Percentiles rank a stretch among this genome's conserved stretches.
phyloP scores from a whole-genome alignment of 1,139 yeast genomes.

The Candida sanyaensis region DNA sequence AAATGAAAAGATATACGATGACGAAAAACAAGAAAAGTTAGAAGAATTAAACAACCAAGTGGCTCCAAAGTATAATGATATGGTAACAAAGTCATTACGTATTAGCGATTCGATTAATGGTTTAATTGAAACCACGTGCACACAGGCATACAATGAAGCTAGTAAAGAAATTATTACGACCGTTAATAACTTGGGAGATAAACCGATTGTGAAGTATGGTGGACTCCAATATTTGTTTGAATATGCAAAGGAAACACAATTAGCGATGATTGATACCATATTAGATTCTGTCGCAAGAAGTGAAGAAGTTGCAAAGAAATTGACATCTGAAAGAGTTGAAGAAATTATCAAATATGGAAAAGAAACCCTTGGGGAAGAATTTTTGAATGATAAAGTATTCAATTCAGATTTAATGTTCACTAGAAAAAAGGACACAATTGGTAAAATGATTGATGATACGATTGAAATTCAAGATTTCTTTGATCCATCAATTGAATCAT shows the following conservation, averaged over 20 bases:
- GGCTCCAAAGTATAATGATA: slow-evolving; percentile 63
- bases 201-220: slow-evolving; percentile 54
- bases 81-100: slow-evolving; percentile 51
- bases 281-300: slow-evolving; percentile 62
- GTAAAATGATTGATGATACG: slow-evolving; percentile 58
- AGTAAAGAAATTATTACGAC: slow-evolving; percentile 54
- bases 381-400: slow-evolving; percentile 65
- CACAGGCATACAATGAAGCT: slow-evolving; percentile 62
- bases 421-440: slow-evolving; percentile 63
- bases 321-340: slow-evolving; percentile 61
- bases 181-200: slow-evolving; percentile 58
- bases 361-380: slow-evolving; percentile 56
- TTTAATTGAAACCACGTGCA: slow-evolving; percentile 61
- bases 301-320: slow-evolving; percentile 66
- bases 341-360: slow-evolving; percentile 68
- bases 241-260: slow-evolving; percentile 72
- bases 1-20: slow-evolving; percentile 57
- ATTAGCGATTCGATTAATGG: slow-evolving; percentile 62
- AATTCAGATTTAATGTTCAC: slow-evolving; percentile 84
- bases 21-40: slow-evolving; percentile 47
- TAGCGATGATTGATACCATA: slow-evolving; percentile 63
- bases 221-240: slow-evolving; percentile 69
- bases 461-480: slow-evolving; percentile 71
- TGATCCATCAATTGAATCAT: slow-evolving; percentile 70
- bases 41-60: slow-evolving; percentile 51